These are phyloP conservation scores for Talaromyces stipitatus DNA, from an alignment of 495 filamentous ascomycete genomes.

Conservation along the genomic window DNA sequence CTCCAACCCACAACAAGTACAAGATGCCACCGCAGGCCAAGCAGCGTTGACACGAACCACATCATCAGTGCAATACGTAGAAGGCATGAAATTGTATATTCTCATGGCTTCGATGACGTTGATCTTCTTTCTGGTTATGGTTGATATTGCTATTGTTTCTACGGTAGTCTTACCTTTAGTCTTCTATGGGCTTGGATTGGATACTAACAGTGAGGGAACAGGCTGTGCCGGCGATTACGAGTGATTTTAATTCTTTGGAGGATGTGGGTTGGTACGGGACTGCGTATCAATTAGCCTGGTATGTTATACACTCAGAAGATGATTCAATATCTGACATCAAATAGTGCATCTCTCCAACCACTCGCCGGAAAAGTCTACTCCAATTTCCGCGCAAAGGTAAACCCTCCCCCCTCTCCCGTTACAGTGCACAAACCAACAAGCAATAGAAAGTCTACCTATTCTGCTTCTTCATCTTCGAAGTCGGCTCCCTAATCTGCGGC, in stretches of 20 bases:
- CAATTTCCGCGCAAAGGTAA: slow-evolving; percentile 35
- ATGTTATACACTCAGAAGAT: background rate
- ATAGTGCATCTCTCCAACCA: slow-evolving; percentile 36
- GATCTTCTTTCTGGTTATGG: slow-evolving; percentile 38
- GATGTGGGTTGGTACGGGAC: slow-evolving; percentile 43
- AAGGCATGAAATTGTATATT: slow-evolving; percentile 19
- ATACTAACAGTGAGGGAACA: slow-evolving; percentile 4
- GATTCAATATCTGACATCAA: background rate
- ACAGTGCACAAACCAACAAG: background rate
- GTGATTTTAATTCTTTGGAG: slow-evolving; percentile 28
- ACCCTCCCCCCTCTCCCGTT: background rate
- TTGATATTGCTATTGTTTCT: slow-evolving; percentile 43
- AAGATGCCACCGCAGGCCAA: background rate
- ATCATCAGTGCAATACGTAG: slow-evolving; percentile 11
- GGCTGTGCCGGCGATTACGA: slow-evolving; percentile 37
- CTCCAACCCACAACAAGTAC: background rate
- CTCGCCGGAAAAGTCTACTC: slow-evolving; percentile 39
- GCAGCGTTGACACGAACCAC: background rate
- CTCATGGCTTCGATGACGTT: slow-evolving; percentile 16
- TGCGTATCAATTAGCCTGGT: slow-evolving; percentile 35
- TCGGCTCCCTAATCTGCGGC: slow-evolving; percentile 38
- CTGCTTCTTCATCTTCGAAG: slow-evolving; percentile 32
- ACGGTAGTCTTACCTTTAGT: slow-evolving; percentile 30
- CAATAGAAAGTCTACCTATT: slow-evolving; percentile 24
- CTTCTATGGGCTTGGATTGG: too few relatives aligned